These are phyloP conservation scores for Delonix regia DNA, from an alignment of 306 rosid genomes.

Conservation along the genomic window DNA sequence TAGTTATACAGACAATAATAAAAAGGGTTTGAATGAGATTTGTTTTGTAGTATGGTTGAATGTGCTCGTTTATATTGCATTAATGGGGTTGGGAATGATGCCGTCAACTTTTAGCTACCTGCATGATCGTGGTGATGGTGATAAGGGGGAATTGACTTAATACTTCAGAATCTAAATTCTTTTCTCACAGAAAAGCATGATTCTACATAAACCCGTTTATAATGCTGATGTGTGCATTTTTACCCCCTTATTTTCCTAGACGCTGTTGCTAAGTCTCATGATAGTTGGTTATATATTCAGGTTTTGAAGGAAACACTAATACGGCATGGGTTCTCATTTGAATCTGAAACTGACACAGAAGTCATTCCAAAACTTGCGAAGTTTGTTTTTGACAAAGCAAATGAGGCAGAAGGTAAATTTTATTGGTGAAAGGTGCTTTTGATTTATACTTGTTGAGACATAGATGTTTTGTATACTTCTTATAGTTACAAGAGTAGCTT, in stretches of 20 bases:
- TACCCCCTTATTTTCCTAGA: not conserved
- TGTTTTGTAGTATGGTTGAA: not conserved
- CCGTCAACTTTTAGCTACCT: not conserved
- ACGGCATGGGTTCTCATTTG: slow-evolving; percentile 83
- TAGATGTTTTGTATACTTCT: not conserved
- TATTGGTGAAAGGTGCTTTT: slow-evolving; percentile 4
- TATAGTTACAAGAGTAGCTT: not conserved
- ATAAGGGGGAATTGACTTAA: not conserved
- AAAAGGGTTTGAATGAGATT: not conserved
- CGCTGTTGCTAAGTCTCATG: slow-evolving; percentile 21
- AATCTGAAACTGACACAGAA: slow-evolving; percentile 96
- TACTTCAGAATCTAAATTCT: not conserved
- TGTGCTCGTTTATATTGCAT: not conserved
- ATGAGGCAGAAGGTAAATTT: slow-evolving; percentile 71
- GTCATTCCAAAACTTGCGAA: slow-evolving; percentile 98
- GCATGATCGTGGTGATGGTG: not conserved
- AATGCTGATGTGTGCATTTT: not conserved
- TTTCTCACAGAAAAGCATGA: not conserved
- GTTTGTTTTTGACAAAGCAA: slow-evolving; percentile 87
- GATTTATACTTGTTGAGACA: not conserved
- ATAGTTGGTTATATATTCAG: slow-evolving; percentile 48
- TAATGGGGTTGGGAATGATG: not conserved
- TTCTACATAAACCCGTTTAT: not conserved
- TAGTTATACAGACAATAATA: too few relatives aligned
- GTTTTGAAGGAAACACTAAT: slow-evolving; percentile 84